These are phyloP conservation scores for Phytophthora niederhauseri DNA, from an alignment of 352 stramenopile genomes.

Conservation along the genomic window DNA sequence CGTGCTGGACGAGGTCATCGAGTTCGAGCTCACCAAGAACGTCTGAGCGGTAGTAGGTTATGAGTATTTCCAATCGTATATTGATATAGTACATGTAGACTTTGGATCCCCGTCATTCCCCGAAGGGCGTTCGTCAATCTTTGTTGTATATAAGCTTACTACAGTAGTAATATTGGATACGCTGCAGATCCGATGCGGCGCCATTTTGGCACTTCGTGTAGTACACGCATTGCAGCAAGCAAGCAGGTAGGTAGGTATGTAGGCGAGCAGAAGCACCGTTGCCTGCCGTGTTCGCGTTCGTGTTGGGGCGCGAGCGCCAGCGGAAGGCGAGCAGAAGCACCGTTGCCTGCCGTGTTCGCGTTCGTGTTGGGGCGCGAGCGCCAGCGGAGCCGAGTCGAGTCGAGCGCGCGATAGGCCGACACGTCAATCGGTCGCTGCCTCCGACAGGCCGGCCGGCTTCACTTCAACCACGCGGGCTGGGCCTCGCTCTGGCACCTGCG, in stretches of 20 bases:
- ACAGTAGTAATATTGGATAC: no score
- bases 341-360: background rate
- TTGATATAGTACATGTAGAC: slow-evolving; percentile 42
- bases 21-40: slow-evolving; percentile 51
- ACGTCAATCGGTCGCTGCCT: slow-evolving; percentile 20
- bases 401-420: slow-evolving; percentile 18
- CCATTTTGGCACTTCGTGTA: background rate
- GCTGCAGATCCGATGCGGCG: no score
- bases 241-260: no score
- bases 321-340: no score
- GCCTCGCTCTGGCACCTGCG: slow-evolving; percentile 16
- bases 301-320: background rate
- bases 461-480: slow-evolving; percentile 24
- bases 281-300: slow-evolving; percentile 3
- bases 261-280: no score
- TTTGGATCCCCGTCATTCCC: slow-evolving; percentile 6
- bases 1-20: slow-evolving; percentile 48
- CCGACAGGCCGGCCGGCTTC: slow-evolving; percentile 2
- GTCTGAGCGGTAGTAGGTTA: slow-evolving; percentile 26
- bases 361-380: background rate
- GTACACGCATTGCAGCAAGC: background rate
- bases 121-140: background rate
- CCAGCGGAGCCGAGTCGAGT: background rate
- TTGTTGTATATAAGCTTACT: no score
- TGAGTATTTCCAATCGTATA: slow-evolving; percentile 32